Conservation (phyloP, 2,329 filamentous ascomycete genomes). For the Trichoderma simmonsii region DNA sequence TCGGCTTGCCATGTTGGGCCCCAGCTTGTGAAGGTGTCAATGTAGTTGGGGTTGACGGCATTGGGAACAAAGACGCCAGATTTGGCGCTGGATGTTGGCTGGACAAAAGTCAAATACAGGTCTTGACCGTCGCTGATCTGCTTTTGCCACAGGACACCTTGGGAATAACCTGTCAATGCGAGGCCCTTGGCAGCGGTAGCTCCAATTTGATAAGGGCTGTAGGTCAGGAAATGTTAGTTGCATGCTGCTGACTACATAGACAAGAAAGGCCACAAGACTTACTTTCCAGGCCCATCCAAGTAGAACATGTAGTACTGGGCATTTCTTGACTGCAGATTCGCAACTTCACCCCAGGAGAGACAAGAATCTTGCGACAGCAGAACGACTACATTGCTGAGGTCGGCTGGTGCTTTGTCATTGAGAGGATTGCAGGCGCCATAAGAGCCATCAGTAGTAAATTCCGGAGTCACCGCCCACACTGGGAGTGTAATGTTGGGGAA, state of each 20-base stretch:
- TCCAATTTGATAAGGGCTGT: neutral
- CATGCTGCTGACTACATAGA: fast-evolving
- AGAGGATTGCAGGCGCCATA: conserved; percentile 52
- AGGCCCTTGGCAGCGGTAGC: conserved; percentile 29
- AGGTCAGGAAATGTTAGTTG: neutral
- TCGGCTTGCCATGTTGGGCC: conserved; percentile 59
- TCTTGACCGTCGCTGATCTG: neutral
- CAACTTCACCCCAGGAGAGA: conserved; percentile 50
- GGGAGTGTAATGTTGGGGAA: conserved; percentile 32
- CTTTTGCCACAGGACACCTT: conserved; percentile 22
- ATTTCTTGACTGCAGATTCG: conserved; percentile 55
- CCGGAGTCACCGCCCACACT: conserved; percentile 48
- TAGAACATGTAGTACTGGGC: conserved; percentile 61
- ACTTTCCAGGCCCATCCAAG: conserved; percentile 43
- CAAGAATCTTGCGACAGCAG: conserved; percentile 53
- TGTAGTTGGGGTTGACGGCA: conserved; percentile 46
- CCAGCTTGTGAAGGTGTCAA: conserved; percentile 55
- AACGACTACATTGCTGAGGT: conserved; percentile 56
- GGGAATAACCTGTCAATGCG: conserved; percentile 31
- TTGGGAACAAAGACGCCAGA: conserved; percentile 31
- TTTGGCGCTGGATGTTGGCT: neutral
- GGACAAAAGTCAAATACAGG: neutral
- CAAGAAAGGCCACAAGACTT: neutral
- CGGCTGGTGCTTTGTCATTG: conserved; percentile 48
- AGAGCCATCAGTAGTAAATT: conserved; percentile 41